Base-by-base conservation (phyloP, 306 rosid species). In the Cercis canadensis region DNA sequence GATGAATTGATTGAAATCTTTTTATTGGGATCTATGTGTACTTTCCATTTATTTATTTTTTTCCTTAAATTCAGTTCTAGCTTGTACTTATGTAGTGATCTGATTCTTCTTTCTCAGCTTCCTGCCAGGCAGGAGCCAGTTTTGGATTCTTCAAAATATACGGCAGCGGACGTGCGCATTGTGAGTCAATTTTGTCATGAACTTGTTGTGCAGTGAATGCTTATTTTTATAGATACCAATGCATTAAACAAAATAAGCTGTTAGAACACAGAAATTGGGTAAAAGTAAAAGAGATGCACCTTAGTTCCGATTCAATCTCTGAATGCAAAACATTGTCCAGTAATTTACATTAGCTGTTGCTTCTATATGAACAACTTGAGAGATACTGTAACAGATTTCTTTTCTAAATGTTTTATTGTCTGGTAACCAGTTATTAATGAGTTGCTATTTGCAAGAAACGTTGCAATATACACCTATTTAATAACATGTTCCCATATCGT, bases 81-180 rank as follows among this genome's bases (percentile, higher is more conserved):
- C 57, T 67, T 55, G 50, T 66, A 52, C 55, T 17, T 61, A 39
- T 52, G 32, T 54, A 16, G 65, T 0, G 18, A 56, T 78, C 58
- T 62, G 18, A 52, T 78, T 67, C 24, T 77, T 61, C 62, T 69
- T 19, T 73, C 29, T 44, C 85, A 95, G 99, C 87, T 95, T 67
- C 92, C 97, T 62, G 83, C 90, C 54, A 82, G 96, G 68, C 97
- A 89, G 85, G 99, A 95, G 79, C 99, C 96, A 19, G 75, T 79
- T 62, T 41, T 83, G 78, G 99, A 95, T 82, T 88, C 97, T 51
- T 76, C 96, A 13, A 95, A 95, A 82, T 95, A 91, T 62, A 87
- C 99, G 0, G 99, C 97, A 29, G 97, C 92, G 12, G 99, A 95
- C 82, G 99, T 95, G 71, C 96, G 97, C 72, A 89, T 95, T 87